Conservation (phyloP, 306 rosid species). For the Cucurbita pepo region DNA sequence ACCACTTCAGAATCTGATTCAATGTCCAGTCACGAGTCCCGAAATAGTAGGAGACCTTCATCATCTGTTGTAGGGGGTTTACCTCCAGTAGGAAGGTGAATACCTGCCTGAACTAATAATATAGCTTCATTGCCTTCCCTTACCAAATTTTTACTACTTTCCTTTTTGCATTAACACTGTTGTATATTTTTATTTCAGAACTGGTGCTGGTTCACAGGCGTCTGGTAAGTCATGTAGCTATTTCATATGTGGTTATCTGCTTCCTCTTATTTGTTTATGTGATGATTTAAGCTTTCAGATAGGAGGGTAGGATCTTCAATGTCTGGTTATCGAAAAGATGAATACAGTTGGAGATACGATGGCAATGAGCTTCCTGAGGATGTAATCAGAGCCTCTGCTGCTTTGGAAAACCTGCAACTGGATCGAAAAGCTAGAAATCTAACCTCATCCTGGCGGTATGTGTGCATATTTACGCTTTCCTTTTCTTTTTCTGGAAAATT, state of each 20-base stretch:
- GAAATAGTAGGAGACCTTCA: conserved; percentile 69
- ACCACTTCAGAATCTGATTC: conserved; percentile 54
- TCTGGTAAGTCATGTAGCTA: conserved; percentile 52
- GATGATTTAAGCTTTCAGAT: conserved; percentile 47
- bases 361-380: conserved; percentile 71
- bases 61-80: conserved; percentile 92
- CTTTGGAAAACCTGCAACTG: conserved; percentile 88
- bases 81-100: conserved; percentile 92
- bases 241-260: conserved; percentile 11
- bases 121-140: conserved; percentile 9
- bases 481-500: neutral
- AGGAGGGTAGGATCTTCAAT: conserved; percentile 86
- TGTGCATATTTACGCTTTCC: neutral
- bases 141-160: neutral
- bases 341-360: conserved; percentile 88
- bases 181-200: conserved; percentile 34
- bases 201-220: conserved; percentile 65
- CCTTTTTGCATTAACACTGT: neutral
- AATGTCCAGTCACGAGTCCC: conserved; percentile 55
- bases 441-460: conserved; percentile 94
- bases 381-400: conserved; percentile 68
- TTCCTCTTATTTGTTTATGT: conserved; percentile 20
- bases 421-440: conserved; percentile 97
- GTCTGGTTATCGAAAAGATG: conserved; percentile 80
- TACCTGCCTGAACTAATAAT: neutral